Evolutionary conservation across 2,329 filamentous ascomycete species (phyloP).

Genomic region (Claviceps monticola): DNA sequence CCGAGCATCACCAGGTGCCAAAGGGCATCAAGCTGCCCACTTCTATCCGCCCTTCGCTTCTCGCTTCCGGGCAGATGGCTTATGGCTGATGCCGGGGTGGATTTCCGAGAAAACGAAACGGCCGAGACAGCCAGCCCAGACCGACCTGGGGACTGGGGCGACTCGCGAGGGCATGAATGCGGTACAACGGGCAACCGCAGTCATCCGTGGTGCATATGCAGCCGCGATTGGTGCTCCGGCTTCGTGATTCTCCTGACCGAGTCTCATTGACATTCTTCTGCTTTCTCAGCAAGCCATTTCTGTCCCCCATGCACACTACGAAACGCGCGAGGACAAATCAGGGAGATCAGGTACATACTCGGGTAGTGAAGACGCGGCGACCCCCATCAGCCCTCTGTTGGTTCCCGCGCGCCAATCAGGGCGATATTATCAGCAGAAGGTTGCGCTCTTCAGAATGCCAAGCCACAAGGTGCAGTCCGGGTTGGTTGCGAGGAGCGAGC

Average conservation of each 20-base stretch:
- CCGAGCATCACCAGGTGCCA: background rate
- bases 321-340: constrained; percentile 1
- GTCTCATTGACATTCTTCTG: background rate
- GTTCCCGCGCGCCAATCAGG: too few species aligned
- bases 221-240: background rate
- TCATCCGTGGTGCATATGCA: too few species aligned
- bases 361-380: too few species aligned
- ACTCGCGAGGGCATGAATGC: too few species aligned
- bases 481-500: too few species aligned
- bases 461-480: too few species aligned
- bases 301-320: background rate
- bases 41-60: background rate
- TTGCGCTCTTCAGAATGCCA: too few species aligned
- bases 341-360: background rate
- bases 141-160: too few species aligned
- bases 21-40: background rate
- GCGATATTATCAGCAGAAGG: too few species aligned
- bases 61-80: background rate
- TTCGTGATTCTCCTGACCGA: too few species aligned
- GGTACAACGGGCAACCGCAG: too few species aligned
- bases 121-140: background rate
- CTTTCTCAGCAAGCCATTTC: background rate
- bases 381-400: too few species aligned
- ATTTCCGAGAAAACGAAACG: background rate
- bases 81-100: background rate